Evolutionary conservation across 148 eudicot genomes (phyloP).

Genomic region (Suaeda aralocaspica): DNA sequence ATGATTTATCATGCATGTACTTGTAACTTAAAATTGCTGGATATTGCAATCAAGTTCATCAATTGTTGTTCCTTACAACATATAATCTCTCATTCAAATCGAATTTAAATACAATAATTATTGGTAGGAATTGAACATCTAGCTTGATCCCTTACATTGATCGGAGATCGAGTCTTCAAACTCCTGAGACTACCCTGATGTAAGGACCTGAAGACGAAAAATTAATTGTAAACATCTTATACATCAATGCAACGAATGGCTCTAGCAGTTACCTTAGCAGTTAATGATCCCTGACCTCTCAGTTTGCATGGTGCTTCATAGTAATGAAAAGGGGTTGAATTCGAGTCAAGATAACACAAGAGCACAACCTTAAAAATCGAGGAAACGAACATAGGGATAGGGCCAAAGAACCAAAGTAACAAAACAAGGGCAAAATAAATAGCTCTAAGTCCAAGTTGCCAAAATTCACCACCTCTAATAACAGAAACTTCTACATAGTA

Average conservation of each 20-base stretch:
- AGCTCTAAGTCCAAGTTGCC: conserved; percentile 70
- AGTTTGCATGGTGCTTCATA: conserved; percentile 15
- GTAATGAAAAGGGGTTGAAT: conserved; percentile 42
- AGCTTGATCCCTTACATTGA: background rate
- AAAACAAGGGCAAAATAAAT: conserved; percentile 59
- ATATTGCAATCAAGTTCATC: too few species aligned
- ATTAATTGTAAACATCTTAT: background rate
- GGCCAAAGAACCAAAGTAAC: conserved; percentile 81
- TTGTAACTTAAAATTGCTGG: too few species aligned
- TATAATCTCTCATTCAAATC: too few species aligned
- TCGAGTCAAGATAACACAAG: conserved; percentile 50
- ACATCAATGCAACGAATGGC: background rate
- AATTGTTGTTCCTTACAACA: too few species aligned
- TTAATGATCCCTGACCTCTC: background rate
- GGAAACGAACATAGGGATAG: conserved; percentile 70
- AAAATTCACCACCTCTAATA: conserved; percentile 65
- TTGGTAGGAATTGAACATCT: too few species aligned
- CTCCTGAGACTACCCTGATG: background rate
- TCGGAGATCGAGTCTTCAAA: background rate
- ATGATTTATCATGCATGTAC: too few species aligned
- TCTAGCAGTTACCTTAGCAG: background rate
- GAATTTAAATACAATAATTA: too few species aligned
- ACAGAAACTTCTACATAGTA: conserved; percentile 47
- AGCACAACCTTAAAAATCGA: conserved; percentile 44
- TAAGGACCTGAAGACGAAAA: conserved; percentile 6